phyloP scores from a whole-genome alignment of 441 rosid species.

The Mallotus japonicus region DNA sequence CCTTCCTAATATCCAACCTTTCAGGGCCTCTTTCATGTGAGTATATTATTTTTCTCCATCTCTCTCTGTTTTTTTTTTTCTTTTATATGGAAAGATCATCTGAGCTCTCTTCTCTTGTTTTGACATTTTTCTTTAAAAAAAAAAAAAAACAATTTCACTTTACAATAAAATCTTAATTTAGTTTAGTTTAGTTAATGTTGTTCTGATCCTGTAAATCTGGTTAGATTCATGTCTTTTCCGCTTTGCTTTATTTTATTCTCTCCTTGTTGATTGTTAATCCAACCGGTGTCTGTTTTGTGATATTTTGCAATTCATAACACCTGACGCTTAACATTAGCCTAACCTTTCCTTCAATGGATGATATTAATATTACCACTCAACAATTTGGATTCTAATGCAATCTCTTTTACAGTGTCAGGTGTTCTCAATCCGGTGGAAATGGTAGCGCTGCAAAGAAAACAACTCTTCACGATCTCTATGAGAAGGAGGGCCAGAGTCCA shows the following conservation, averaged over 20 bases:
- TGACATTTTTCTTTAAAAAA: neutral
- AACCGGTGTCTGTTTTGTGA: too few relatives aligned
- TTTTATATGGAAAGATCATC: neutral
- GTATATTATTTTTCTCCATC: slow-evolving; percentile 14
- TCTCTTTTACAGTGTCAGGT: slow-evolving; percentile 56
- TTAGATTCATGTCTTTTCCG: too few relatives aligned
- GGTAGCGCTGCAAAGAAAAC: slow-evolving; percentile 60
- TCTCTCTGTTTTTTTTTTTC: neutral
- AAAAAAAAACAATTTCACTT: too few relatives aligned
- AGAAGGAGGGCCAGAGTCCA: slow-evolving; percentile 92
- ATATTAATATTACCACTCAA: too few relatives aligned
- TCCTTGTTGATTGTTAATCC: neutral
- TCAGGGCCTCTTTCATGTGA: slow-evolving; percentile 49
- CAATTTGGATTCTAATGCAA: neutral
- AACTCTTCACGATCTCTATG: slow-evolving; percentile 87
- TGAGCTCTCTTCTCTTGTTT: neutral
- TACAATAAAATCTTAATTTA: too few relatives aligned
- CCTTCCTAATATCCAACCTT: slow-evolving; percentile 30
- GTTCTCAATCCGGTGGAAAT: slow-evolving; percentile 61
- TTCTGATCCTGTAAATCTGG: too few relatives aligned
- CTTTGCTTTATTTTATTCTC: neutral
- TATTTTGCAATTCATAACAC: too few relatives aligned
- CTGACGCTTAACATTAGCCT: too few relatives aligned
- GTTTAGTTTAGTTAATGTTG: neutral
- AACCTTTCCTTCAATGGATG: too few relatives aligned